These are phyloP conservation scores for Macrophomina tecta DNA, from an alignment of 2,329 filamentous ascomycete genomes.

Conservation along the genomic window DNA sequence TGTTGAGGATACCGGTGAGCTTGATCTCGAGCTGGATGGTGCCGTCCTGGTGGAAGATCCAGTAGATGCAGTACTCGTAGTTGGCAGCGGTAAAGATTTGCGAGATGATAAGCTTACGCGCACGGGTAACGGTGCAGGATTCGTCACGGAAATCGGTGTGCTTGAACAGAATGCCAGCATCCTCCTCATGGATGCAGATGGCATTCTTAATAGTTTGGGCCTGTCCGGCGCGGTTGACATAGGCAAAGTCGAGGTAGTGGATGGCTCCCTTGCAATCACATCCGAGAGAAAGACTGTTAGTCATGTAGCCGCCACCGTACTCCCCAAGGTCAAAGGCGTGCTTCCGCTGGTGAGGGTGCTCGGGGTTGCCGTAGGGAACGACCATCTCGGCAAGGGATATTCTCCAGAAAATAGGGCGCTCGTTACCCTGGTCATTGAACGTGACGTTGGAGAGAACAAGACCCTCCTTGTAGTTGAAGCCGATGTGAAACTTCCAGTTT, in stretches of 20 bases:
- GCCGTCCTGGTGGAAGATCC: constrained; percentile 91
- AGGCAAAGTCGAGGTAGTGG: constrained; percentile 87
- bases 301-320: constrained; percentile 84
- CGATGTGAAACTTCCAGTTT: constrained; percentile 91
- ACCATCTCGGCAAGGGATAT: constrained; percentile 93
- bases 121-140: constrained; percentile 83
- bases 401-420: constrained; percentile 84
- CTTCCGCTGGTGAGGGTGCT: constrained; percentile 80
- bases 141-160: constrained; percentile 93
- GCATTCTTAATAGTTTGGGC: constrained; percentile 87
- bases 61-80: constrained; percentile 89
- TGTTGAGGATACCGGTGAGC: constrained; percentile 91
- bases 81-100: constrained; percentile 96
- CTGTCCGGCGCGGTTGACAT: constrained; percentile 78
- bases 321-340: constrained; percentile 83
- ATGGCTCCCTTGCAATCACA: constrained; percentile 91
- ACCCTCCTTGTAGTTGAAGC: constrained; percentile 94
- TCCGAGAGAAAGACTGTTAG: constrained; percentile 75
- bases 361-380: constrained; percentile 84
- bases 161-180: constrained; percentile 90
- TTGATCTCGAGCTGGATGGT: constrained; percentile 90
- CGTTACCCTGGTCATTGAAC: constrained; percentile 80
- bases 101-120: constrained; percentile 83
- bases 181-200: constrained; percentile 94
- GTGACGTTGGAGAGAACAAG: constrained; percentile 89